These are phyloP conservation scores for Garcia nutans DNA, from an alignment of 345 rosid genomes.

Conservation along the genomic window DNA sequence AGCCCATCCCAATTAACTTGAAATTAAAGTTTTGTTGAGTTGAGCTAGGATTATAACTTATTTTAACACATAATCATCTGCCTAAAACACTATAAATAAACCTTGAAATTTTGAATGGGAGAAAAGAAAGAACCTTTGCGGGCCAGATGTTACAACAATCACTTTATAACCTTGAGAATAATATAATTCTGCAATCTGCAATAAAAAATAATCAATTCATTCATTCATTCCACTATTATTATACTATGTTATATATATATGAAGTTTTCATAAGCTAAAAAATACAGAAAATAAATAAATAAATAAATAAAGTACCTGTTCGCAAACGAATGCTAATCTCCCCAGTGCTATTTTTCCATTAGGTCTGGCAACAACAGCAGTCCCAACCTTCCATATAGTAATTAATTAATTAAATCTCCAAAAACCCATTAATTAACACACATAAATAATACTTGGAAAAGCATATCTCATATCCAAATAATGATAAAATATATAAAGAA, in stretches of 20 bases:
- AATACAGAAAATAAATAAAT: not conserved
- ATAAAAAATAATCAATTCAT: too few species aligned
- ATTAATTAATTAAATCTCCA: not conserved
- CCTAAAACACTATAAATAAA: too few species aligned
- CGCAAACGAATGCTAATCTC: slow-evolving; percentile 90
- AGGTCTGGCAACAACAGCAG: slow-evolving; percentile 87
- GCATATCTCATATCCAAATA: too few species aligned
- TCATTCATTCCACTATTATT: slow-evolving; percentile 14
- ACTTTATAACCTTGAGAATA: slow-evolving; percentile 76
- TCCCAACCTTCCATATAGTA: slow-evolving; percentile 68
- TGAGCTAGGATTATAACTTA: too few species aligned
- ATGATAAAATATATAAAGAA: too few species aligned
- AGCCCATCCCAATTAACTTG: too few species aligned
- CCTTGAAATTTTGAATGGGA: not conserved
- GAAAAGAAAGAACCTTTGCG: slow-evolving; percentile 34
- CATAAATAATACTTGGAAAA: not conserved
- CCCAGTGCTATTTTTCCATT: slow-evolving; percentile 96
- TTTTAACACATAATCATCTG: not conserved
- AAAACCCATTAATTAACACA: too few species aligned
- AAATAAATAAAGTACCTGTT: slow-evolving; percentile 50
- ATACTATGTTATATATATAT: too few species aligned
- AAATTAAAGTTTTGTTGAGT: too few species aligned
- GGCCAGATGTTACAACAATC: slow-evolving; percentile 84
- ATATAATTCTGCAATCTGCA: slow-evolving; percentile 75
- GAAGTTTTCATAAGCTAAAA: too few species aligned